These are phyloP conservation scores for Rubus idaeus DNA, from an alignment of 306 rosid genomes.

Conservation along the genomic window DNA sequence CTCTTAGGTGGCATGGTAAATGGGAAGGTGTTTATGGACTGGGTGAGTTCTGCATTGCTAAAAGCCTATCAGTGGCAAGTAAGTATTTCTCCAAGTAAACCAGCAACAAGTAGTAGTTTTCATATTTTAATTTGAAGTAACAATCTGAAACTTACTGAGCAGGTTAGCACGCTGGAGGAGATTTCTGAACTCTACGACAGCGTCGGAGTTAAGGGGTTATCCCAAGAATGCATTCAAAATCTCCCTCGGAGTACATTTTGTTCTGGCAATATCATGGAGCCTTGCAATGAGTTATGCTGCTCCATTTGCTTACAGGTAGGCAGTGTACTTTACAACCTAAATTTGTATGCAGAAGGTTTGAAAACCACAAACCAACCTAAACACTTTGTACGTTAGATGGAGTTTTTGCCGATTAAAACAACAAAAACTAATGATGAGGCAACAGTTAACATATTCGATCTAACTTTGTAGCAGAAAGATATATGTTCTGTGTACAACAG, in stretches of 20 bases:
- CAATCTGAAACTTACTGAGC: slow-evolving; percentile 6
- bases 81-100: background rate
- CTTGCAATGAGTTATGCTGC: slow-evolving; percentile 36
- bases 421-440: background rate
- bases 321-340: background rate
- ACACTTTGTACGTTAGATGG: background rate
- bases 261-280: background rate
- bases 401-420: background rate
- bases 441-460: background rate
- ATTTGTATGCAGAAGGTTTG: background rate
- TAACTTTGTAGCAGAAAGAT: too few relatives aligned
- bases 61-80: slow-evolving; percentile 46
- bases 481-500: background rate
- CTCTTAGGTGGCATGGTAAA: slow-evolving; percentile 36
- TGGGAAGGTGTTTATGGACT: slow-evolving; percentile 45
- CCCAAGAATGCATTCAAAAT: slow-evolving; percentile 34
- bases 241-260: slow-evolving; percentile 29
- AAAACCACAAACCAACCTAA: background rate
- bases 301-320: slow-evolving; percentile 57
- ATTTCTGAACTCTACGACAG: slow-evolving; percentile 33
- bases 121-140: background rate
- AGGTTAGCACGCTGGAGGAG: slow-evolving; percentile 43
- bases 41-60: slow-evolving; percentile 31
- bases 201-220: slow-evolving; percentile 29
- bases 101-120: background rate